These are phyloP conservation scores for Zymoseptoria pseudotritici DNA, from an alignment of 2,329 filamentous ascomycete genomes.

Conservation along the genomic window DNA sequence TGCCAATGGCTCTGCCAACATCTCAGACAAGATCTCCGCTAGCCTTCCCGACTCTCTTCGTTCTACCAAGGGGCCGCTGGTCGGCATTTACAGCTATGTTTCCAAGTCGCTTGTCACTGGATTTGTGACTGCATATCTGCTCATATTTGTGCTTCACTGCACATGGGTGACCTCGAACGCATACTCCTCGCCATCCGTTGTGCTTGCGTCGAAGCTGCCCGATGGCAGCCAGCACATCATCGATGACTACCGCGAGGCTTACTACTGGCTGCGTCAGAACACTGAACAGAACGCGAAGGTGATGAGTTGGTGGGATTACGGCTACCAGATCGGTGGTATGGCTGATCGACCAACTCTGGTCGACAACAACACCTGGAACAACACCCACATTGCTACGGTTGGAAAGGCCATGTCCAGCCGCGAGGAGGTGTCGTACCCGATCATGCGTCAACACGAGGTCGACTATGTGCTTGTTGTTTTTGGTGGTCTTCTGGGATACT, in stretches of 20 bases:
- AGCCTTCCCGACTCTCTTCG: slow-evolving; percentile 52
- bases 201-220: slow-evolving; percentile 82
- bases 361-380: slow-evolving; percentile 99
- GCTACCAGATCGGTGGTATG: slow-evolving; percentile 99
- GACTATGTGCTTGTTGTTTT: slow-evolving; percentile 98
- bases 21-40: slow-evolving; percentile 49
- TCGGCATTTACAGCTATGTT: slow-evolving; percentile 75
- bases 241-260: slow-evolving; percentile 97
- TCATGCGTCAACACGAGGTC: slow-evolving; percentile 96
- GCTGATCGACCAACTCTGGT: slow-evolving; percentile 93
- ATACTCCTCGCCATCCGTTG: slow-evolving; percentile 95
- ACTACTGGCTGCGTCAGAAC: slow-evolving; percentile 99
- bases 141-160: slow-evolving; percentile 94
- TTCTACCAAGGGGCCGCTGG: slow-evolving; percentile 61
- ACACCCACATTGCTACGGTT: slow-evolving; percentile 97
- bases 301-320: slow-evolving; percentile 99
- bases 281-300: slow-evolving; percentile 92
- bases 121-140: slow-evolving; percentile 67
- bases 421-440: slow-evolving; percentile 97
- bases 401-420: slow-evolving; percentile 97
- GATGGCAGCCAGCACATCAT: slow-evolving; percentile 98
- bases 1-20: slow-evolving; percentile 37
- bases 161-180: slow-evolving; percentile 99
- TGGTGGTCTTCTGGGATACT: slow-evolving; percentile 91
- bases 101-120: slow-evolving; percentile 74